A percentile compares a stretch with the other conserved stretches of the same genome.
Evolutionary conservation across 1,284 basidiomycete genomes (phyloP).

Genomic region (Ustilago cynodontis): DNA sequence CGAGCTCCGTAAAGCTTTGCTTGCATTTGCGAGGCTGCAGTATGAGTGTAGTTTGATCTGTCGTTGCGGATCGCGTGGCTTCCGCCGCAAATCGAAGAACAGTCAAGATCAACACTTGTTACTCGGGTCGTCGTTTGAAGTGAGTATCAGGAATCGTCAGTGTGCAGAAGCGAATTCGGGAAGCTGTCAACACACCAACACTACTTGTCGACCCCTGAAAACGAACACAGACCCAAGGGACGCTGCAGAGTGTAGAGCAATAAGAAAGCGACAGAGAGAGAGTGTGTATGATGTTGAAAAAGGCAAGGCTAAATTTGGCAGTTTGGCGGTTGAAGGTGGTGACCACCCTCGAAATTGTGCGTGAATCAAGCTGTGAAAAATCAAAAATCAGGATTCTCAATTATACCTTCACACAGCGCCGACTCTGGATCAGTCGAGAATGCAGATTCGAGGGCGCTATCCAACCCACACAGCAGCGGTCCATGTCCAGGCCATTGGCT

Average conservation of each 20-base stretch:
- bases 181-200: no score
- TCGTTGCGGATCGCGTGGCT: background rate
- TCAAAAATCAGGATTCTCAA: background rate
- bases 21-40: background rate
- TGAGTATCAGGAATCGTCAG: background rate
- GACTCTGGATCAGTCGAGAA: no score
- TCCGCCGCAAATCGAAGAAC: background rate
- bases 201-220: background rate
- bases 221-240: background rate
- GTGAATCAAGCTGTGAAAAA: background rate
- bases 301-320: slow-evolving; percentile 3
- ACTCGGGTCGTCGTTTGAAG: background rate
- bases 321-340: background rate
- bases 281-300: background rate
- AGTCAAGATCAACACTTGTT: background rate
- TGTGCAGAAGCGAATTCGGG: background rate
- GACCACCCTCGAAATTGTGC: slow-evolving; percentile 8
- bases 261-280: no score
- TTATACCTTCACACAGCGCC: no score
- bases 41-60: background rate
- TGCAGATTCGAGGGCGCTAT: no score
- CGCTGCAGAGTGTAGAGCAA: slow-evolving; percentile 1
- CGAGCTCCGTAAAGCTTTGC: background rate
- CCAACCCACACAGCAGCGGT: no score
- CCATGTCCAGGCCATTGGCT: no score